Conservation (phyloP, 139 green algal species). For the Chlorella sorokiniana region DNA sequence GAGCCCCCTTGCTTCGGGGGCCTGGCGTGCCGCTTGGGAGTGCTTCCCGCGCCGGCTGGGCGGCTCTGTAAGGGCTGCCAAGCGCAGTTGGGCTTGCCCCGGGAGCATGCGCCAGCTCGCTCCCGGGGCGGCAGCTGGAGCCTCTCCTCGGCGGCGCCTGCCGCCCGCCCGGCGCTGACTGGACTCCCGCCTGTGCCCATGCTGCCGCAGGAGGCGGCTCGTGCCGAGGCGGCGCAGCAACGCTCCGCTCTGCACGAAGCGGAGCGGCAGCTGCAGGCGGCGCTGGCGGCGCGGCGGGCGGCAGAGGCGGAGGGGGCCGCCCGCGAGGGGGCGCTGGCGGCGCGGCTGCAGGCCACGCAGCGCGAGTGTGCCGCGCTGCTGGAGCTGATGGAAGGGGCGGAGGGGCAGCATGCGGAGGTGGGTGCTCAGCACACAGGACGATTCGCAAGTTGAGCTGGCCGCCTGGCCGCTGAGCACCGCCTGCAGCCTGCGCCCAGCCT, state of each 20-base stretch:
- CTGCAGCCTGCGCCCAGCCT: too few relatives aligned
- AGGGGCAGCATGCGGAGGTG: conserved; percentile 23
- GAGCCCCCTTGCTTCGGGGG: too few relatives aligned
- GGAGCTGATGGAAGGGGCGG: not conserved
- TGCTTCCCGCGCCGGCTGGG: too few relatives aligned
- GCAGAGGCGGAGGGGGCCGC: not conserved
- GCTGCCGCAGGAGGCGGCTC: not conserved
- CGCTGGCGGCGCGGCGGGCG: not conserved
- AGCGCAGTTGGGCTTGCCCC: too few relatives aligned
- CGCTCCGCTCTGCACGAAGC: not conserved
- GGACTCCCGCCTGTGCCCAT: not conserved
- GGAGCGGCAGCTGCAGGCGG: not conserved
- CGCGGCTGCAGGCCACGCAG: conserved; percentile 8
- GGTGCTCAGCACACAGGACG: not conserved
- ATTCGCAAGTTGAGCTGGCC: not conserved
- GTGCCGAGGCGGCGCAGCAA: not conserved
- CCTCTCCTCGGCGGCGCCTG: too few relatives aligned
- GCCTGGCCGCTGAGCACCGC: too few relatives aligned
- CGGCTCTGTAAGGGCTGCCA: too few relatives aligned
- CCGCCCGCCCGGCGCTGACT: too few relatives aligned
- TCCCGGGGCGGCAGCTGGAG: too few relatives aligned
- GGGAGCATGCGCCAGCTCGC: too few relatives aligned
- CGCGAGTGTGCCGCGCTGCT: conserved; percentile 12
- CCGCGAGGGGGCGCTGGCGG: conserved; percentile 12
- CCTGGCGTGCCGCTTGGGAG: too few relatives aligned